These are phyloP conservation scores for Lactifluus volemus DNA, from an alignment of 768 basidiomycete genomes.

Conservation along the genomic window DNA sequence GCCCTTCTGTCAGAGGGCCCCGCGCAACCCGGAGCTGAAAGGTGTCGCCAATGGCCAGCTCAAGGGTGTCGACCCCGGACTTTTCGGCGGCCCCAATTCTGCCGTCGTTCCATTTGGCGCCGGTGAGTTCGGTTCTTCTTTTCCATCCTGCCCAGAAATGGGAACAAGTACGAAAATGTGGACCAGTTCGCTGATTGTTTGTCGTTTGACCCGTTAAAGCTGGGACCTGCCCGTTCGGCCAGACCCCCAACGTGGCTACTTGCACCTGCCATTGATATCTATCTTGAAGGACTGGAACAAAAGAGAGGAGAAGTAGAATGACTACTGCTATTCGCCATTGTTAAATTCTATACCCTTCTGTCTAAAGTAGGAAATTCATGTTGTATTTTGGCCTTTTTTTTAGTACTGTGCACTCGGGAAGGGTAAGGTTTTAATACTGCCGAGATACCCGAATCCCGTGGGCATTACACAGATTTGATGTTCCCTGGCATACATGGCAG, in stretches of 20 bases:
- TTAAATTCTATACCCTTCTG: not conserved
- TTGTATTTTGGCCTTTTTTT: not conserved
- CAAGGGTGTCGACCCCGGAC: conserved; percentile 41
- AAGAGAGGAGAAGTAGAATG: not conserved
- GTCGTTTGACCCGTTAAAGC: not conserved
- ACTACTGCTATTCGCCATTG: too few relatives aligned
- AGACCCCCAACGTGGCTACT: conserved; percentile 9
- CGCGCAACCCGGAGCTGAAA: conserved; percentile 41
- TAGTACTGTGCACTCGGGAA: too few relatives aligned
- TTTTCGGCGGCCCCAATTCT: conserved; percentile 42
- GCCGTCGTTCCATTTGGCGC: conserved; percentile 38
- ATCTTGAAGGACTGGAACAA: not conserved
- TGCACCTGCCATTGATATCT: conserved; percentile 2
- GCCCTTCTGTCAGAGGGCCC: conserved; percentile 45
- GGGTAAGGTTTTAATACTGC: too few relatives aligned
- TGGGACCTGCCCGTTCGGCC: conserved; percentile 16
- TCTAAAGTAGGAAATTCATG: not conserved
- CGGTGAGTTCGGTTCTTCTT: conserved; percentile 26
- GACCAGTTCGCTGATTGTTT: not conserved
- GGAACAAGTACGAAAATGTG: not conserved
- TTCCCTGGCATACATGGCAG: too few relatives aligned
- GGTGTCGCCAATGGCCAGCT: conserved; percentile 49
- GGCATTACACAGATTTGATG: too few relatives aligned
- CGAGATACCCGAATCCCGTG: too few relatives aligned
- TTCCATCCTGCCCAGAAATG: not conserved